Base-by-base conservation (phyloP, 1,284 basidiomycete genomes). In the Ganoderma lingzhi region DNA sequence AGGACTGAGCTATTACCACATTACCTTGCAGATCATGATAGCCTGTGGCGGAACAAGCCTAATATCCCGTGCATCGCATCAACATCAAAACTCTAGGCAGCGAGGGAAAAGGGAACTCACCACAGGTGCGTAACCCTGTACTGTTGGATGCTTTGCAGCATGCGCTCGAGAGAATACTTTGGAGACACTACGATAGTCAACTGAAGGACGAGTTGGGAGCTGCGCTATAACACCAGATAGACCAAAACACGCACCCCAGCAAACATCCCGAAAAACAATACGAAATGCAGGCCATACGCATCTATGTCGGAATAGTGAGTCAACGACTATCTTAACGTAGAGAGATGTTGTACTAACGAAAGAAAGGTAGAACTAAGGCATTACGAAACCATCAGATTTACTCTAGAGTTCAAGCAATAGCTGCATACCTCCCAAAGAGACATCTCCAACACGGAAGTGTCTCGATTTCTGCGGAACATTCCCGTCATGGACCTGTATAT, bases 21-120 rank as follows among this genome's bases (percentile, higher is more conserved):
- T 71, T 66, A 89, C 90, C 85, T 85, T 89, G 85, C 78, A 89
- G 67, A 79, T 79, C 70, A 80, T 85, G 65, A 84, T 89, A 75
- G 77, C 85, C 82, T 79, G 87, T 6, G 90, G 90, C 2, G 91
- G 91, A 6, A 92, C 91, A n/a, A 90, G 79, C 69, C 90, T 91
- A 6, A 9, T 14, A 17, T 6, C 42, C 15, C 55, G 60, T 51
- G 60, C 6, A 9, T 12, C 5, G 35, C 19, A 39, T 23, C 1
- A 77, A 75, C 62, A 30, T 53, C 1, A 56, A 28, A 28, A 30
- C 35, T 19, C 19, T 6, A 9, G 32, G 17, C 10, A 3, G 17
- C 8, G 67, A 39, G 5, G 17, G 45, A 17, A 19, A 19, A 2
- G 6, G 9, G 5, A 28, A 80, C 85, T 73, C 75, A 90, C 90